Evolutionary conservation across 768 basidiomycete genomes (phyloP), one percentile per base, ranked within the genome.

Genomic region (Dictyophora rubrovolvata): DNA sequence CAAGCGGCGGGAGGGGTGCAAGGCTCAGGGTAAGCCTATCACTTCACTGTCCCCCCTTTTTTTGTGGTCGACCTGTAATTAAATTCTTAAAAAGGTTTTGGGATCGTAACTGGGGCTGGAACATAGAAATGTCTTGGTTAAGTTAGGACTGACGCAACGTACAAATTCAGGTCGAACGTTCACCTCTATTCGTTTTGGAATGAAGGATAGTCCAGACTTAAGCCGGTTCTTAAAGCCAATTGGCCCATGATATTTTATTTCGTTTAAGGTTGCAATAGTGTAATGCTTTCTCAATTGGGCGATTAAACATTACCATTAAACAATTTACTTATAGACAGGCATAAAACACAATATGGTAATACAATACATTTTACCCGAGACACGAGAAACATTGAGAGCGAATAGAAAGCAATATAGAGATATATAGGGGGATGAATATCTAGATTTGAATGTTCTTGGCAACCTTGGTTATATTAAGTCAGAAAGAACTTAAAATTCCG

Each of bases 1-100:
- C 69, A 78, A 17, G 89, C 87, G 5, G 83, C 87, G 11, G 87
- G 79, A n/a, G 91, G 86, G 1, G 72, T 91, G 18, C 69, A 79
- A 12, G 90, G 81, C 16, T 85, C 89, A 60, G 92, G 92, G 88
- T 89, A 70, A 68, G 83, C 69, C 10, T 18, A 8, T 18, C 7
- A 48, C 21, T 48, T n/a, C n/a, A 22, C 7, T 18, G 18, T 48
- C 21, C 8, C 8, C 8, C 48, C 2, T 22, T 18, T 18, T 22
- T 18, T 18, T 18, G 21, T 48, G 3, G 48, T 22, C 48, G 48
- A 52, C 12, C 1, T 17, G 50, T 34, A 17, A 4, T 21, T 14
- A 18, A 35, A 35, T 35, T 56, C 23, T 48, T 53, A 14, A 47
- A 36, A 49, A 71, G 70, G 1, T 70, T 67, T 63, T 72, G 69